phyloP scores from a whole-genome alignment of 129 eudicot genomes.

The Logfia minima region DNA sequence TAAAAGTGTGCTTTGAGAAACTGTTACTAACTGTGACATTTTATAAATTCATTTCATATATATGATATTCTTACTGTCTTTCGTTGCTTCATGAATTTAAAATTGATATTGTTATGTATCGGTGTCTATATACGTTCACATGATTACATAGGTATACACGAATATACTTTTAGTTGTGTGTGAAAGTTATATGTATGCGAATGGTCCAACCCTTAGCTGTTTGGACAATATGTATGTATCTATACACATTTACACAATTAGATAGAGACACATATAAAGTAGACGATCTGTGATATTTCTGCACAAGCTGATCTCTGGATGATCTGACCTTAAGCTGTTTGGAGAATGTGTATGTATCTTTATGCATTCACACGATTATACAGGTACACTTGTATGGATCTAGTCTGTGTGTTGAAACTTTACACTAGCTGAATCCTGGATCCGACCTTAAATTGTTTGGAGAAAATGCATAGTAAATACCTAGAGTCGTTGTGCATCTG shows the following conservation, averaged over 20 bases:
- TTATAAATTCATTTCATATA: neutral
- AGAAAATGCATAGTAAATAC: neutral
- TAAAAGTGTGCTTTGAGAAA: neutral
- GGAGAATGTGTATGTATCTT: neutral
- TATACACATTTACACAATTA: neutral
- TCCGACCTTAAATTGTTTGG: neutral
- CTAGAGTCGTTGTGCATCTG: neutral
- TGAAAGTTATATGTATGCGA: neutral
- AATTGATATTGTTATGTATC: neutral
- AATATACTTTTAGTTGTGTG: neutral
- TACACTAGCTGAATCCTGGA: neutral
- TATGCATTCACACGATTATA: neutral
- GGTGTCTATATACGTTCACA: neutral
- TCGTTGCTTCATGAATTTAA: constrained; percentile 13
- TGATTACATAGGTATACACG: neutral
- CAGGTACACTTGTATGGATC: neutral
- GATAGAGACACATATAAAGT: neutral
- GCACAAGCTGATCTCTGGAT: neutral
- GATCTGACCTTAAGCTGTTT: neutral
- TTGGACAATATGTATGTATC: neutral
- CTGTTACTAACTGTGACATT: neutral
- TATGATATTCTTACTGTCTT: neutral
- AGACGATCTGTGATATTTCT: neutral
- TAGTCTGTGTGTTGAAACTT: neutral
- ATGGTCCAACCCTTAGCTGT: neutral